Percentiles rank a stretch among this genome's conserved stretches.
phyloP scores from a whole-genome alignment of 805 yeast genomes.

The Kuraishia ogatae region DNA sequence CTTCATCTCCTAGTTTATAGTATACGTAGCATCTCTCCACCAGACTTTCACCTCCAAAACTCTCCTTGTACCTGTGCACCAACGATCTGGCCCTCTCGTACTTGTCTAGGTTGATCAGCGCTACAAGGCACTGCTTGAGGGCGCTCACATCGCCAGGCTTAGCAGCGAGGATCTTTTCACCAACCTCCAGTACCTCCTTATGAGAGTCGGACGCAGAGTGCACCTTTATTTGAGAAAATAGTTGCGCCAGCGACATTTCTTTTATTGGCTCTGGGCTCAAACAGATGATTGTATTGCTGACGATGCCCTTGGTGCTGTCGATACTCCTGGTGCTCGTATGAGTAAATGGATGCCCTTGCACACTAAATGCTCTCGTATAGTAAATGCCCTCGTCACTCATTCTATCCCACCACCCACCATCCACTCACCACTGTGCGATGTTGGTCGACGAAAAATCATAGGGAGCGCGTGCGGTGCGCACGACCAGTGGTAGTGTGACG shows the following conservation, averaged over 20 bases:
- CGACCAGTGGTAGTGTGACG: neutral
- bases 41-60: slow-evolving; percentile 26
- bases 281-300: neutral
- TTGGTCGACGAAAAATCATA: neutral
- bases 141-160: slow-evolving; percentile 21
- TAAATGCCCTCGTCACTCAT: too few species aligned
- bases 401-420: neutral
- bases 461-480: neutral
- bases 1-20: slow-evolving; percentile 37
- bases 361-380: too few species aligned
- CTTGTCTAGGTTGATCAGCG: slow-evolving; percentile 52
- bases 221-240: slow-evolving; percentile 26
- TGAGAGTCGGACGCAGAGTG: slow-evolving; percentile 26
- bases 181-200: slow-evolving; percentile 21
- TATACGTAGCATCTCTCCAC: slow-evolving; percentile 49
- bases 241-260: slow-evolving; percentile 19
- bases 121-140: slow-evolving; percentile 36
- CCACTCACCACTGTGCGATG: neutral
- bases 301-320: neutral
- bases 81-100: slow-evolving; percentile 39
- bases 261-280: neutral
- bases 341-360: too few species aligned
- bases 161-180: slow-evolving; percentile 17
- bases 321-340: too few species aligned
- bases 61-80: slow-evolving; percentile 23